Evolutionary conservation across 202 grass and related monocot species (phyloP), one percentile per base, ranked within the genome.

Genomic region (Panicum virgatum): DNA sequence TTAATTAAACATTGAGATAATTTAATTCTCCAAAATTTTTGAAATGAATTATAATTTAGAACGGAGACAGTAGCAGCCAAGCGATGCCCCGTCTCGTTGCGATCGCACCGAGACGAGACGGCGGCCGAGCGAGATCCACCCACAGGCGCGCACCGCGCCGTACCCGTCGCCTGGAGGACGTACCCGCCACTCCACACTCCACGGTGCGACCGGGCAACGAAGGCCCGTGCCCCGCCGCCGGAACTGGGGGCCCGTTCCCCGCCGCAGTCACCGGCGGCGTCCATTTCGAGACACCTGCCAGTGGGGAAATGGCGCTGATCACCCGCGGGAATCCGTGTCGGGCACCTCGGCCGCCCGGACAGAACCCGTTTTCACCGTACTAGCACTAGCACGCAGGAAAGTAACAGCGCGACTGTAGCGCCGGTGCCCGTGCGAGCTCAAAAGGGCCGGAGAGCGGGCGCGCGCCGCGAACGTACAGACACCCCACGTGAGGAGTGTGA

Each of bases 211-310:
- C 12, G 20, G 54, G 46, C 37, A 26, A 43, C 62, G 37, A 58
- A 74, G 5, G 75, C 2, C 30, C 61, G 51, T 23, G 75, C 50
- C 62, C 62, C 19, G 23, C 59, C 74, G 16, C 9, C 26, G 20
- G 73, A 63, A 36, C 70, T 40, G 29, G 15, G 13, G 60, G 19
- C 37, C 68, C 26, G 37, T 74, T 70, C 75, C 75, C 36, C 36
- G 46, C 37, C 61, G 70, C 30, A 9, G 61, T 69, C 71, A 30
- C 85, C 84, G 83, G 76, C 67, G 71, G 84, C 77, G 71, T 25
- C 1, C 48, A 50, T 62, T 27, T 30, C 32, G 61, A 75, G 69
- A 20, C 8, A 47, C 15, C 19, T 68, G 2, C 13, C 12, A 0
- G 11, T 11, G 32, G 9, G 46, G 46, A n/a, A 36, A 72, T 34